These are phyloP conservation scores for Trichoderma orchidacearum DNA, from an alignment of 495 filamentous ascomycete species.

Conservation along the genomic window DNA sequence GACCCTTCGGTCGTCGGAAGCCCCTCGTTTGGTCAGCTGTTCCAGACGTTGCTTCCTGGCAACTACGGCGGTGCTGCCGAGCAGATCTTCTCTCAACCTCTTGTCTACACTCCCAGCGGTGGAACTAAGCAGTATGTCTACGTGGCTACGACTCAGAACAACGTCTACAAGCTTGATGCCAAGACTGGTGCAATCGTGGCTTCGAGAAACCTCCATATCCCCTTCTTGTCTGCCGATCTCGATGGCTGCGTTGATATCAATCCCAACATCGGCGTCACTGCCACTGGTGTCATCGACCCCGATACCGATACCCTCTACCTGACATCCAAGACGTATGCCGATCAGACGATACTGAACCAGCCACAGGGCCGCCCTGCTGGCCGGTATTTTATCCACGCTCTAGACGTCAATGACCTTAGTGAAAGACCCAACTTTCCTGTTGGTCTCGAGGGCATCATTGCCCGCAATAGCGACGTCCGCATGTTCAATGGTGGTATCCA, in stretches of 20 bases:
- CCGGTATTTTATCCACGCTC: slow-evolving; percentile 24
- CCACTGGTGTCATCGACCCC: slow-evolving; percentile 36
- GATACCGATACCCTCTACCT: slow-evolving; percentile 28
- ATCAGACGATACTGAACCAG: slow-evolving; percentile 10
- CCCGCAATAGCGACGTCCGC: slow-evolving; percentile 26
- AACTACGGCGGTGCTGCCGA: slow-evolving; percentile 21
- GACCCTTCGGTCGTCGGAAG: slow-evolving; percentile 26
- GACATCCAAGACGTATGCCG: slow-evolving; percentile 27
- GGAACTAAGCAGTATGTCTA: slow-evolving; percentile 29
- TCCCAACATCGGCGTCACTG: slow-evolving; percentile 29
- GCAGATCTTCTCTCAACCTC: slow-evolving; percentile 29
- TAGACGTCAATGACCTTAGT: slow-evolving; percentile 22
- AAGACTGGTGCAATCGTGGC: slow-evolving; percentile 27
- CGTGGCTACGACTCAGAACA: slow-evolving; percentile 31
- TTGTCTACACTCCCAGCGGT: slow-evolving; percentile 26
- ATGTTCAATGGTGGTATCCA: slow-evolving; percentile 29
- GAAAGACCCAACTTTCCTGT: slow-evolving; percentile 25
- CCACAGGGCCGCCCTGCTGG: slow-evolving; percentile 12
- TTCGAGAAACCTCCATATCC: slow-evolving; percentile 24
- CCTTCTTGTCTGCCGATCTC: slow-evolving; percentile 28
- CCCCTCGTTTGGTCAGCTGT: slow-evolving; percentile 27
- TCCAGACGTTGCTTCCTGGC: slow-evolving; percentile 21
- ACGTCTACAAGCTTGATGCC: slow-evolving; percentile 30
- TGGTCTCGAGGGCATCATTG: slow-evolving; percentile 20
- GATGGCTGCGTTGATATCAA: slow-evolving; percentile 34